Evolutionary conservation across 2,329 filamentous ascomycete genomes (phyloP).

Genomic region (Alternaria novae-zelandiae): DNA sequence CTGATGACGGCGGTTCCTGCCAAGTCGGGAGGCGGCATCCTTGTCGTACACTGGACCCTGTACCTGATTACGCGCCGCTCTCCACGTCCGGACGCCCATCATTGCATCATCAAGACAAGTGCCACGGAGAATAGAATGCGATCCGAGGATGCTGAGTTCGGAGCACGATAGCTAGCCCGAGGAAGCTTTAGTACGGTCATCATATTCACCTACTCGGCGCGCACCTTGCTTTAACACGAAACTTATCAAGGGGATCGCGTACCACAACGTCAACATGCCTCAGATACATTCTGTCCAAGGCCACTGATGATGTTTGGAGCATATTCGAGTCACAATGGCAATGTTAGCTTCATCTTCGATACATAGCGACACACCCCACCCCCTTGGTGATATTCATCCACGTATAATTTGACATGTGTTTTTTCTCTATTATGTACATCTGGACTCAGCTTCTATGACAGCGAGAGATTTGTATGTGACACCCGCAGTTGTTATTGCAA

Average conservation of each 20-base stretch:
- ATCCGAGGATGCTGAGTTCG: background rate
- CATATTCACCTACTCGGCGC: background rate
- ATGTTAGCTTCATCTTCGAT: background rate
- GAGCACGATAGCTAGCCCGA: background rate
- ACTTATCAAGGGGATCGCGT: background rate
- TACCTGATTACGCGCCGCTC: background rate
- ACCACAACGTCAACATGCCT: background rate
- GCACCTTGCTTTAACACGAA: background rate
- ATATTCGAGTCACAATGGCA: background rate
- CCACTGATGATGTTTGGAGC: background rate
- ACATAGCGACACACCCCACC: background rate
- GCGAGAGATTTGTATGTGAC: background rate
- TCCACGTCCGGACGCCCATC: background rate
- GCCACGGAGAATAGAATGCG: background rate
- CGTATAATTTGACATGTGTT: background rate
- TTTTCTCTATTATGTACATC: background rate
- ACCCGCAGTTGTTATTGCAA: background rate
- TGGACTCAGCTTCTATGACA: background rate
- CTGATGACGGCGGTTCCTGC: slow-evolving; percentile 14
- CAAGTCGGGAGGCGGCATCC: slow-evolving; percentile 10
- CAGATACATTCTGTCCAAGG: background rate
- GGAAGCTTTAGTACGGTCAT: background rate
- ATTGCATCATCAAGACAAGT: background rate
- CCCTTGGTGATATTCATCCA: background rate
- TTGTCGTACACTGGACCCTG: slow-evolving; percentile 6